Conservation (phyloP, 495 filamentous ascomycete genomes). For the Tuber microsphaerosporum region DNA sequence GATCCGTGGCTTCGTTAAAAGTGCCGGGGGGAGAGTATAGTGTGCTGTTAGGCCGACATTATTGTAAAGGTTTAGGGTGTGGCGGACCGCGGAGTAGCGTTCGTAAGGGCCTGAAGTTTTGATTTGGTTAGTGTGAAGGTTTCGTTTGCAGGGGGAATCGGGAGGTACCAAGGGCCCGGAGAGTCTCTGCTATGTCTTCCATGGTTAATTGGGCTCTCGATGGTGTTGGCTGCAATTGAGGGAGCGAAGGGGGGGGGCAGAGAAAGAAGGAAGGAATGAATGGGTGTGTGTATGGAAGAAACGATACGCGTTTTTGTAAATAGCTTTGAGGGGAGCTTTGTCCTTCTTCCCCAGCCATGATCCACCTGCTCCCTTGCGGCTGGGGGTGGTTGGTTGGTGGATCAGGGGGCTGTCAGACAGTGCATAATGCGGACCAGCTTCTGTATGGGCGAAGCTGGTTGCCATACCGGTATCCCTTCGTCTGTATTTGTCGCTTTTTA, state of each 20-base stretch:
- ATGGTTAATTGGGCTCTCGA: not conserved
- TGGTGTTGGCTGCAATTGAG: not conserved
- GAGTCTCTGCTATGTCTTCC: conserved; percentile 23
- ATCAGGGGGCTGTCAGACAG: not conserved
- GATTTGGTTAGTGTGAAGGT: not conserved
- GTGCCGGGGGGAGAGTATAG: conserved; percentile 43
- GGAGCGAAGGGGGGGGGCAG: not conserved
- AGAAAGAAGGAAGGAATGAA: not conserved
- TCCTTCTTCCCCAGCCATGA: not conserved
- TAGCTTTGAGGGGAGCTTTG: not conserved
- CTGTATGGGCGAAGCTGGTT: not conserved
- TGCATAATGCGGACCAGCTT: not conserved
- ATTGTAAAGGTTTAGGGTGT: conserved; percentile 46
- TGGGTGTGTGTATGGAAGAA: not conserved
- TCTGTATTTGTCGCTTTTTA: no score
- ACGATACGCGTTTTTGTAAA: not conserved
- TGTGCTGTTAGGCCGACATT: conserved; percentile 45
- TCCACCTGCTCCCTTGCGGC: not conserved
- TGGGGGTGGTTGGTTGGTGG: not conserved
- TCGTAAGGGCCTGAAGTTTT: conserved; percentile 44
- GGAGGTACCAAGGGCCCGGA: conserved; percentile 14
- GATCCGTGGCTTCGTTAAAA: conserved; percentile 42
- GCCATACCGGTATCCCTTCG: not conserved
- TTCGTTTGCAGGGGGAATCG: not conserved
- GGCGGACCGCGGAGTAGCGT: conserved; percentile 46